A percentile compares a stretch with the other conserved stretches of the same genome.
Conservation (phyloP, 805 yeast species). For the Saccharomycopsis sp. region DNA sequence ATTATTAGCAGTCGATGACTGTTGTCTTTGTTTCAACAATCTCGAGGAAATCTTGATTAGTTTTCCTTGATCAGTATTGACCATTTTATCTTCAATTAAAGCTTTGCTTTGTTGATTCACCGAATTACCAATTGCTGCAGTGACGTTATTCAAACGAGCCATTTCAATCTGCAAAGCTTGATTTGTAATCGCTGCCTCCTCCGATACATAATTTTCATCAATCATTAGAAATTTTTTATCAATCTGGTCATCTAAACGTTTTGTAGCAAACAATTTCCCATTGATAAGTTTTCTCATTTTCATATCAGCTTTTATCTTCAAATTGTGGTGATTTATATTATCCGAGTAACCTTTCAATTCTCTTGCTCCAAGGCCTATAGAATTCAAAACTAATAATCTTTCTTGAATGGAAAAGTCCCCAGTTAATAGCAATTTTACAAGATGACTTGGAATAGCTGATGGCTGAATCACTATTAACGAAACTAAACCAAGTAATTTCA, state of each 20-base stretch:
- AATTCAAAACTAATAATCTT: constrained; percentile 59
- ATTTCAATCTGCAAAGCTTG: constrained; percentile 3
- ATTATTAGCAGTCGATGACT: no score
- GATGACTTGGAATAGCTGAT: constrained; percentile 10
- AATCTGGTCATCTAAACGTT: not conserved
- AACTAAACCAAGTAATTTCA: constrained; percentile 13
- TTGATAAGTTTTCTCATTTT: not conserved
- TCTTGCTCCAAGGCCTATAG: constrained; percentile 65
- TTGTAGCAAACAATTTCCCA: constrained; percentile 8
- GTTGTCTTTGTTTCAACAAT: constrained; percentile 15
- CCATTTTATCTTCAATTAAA: constrained; percentile 4
- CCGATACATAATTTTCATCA: constrained; percentile 1
- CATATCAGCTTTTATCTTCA: constrained; percentile 8
- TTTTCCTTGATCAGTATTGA: constrained; percentile 9
- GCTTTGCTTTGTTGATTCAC: constrained; percentile 7
- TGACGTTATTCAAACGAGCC: constrained; percentile 14
- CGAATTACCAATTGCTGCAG: constrained; percentile 1
- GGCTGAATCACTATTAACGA: constrained; percentile 11
- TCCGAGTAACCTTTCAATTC: constrained; percentile 62
- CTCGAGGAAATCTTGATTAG: constrained; percentile 17
- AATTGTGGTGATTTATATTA: constrained; percentile 22
- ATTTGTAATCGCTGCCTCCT: not conserved
- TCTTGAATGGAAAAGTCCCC: constrained; percentile 83
- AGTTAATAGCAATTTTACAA: constrained; percentile 33
- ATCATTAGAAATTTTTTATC: constrained; percentile 11